Conservation (phyloP, 2,329 filamentous ascomycete genomes). For the Cercospora sesami region DNA sequence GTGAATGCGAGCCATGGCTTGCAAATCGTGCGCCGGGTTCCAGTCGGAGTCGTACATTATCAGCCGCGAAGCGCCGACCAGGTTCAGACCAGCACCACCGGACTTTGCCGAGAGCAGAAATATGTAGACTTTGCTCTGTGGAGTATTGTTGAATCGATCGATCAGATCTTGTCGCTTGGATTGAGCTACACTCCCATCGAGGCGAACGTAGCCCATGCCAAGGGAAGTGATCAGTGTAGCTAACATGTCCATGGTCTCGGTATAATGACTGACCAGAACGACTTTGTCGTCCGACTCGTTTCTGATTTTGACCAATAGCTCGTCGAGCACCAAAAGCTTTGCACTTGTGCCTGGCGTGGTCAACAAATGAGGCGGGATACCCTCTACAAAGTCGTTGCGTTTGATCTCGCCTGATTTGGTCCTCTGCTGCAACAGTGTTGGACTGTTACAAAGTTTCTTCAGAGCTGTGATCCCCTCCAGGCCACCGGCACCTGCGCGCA, state of each 20-base stretch:
- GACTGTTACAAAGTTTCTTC: slow-evolving; percentile 74
- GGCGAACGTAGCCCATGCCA: slow-evolving; percentile 63
- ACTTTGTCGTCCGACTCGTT: slow-evolving; percentile 67
- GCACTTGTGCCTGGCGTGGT: slow-evolving; percentile 60
- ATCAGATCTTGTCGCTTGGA: slow-evolving; percentile 67
- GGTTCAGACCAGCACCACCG: slow-evolving; percentile 68
- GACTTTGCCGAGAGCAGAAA: slow-evolving; percentile 73
- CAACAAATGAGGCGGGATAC: slow-evolving; percentile 57
- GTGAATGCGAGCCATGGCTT: slow-evolving; percentile 74
- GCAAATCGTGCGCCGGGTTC: slow-evolving; percentile 72
- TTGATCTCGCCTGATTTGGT: slow-evolving; percentile 44
- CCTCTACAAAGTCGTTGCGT: slow-evolving; percentile 32
- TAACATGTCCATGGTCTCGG: slow-evolving; percentile 68
- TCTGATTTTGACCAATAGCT: slow-evolving; percentile 61
- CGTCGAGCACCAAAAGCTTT: slow-evolving; percentile 68
- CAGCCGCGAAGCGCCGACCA: slow-evolving; percentile 69
- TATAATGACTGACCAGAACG: slow-evolving; percentile 75
- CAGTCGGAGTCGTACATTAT: slow-evolving; percentile 73
- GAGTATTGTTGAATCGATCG: slow-evolving; percentile 66
- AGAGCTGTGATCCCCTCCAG: slow-evolving; percentile 70
- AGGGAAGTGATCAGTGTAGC: slow-evolving; percentile 61
- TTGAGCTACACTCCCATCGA: slow-evolving; percentile 67
- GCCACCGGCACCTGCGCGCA: slow-evolving; percentile 63
- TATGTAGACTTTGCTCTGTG: slow-evolving; percentile 60
- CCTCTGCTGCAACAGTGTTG: slow-evolving; percentile 58